Conservation (phyloP, 2,329 filamentous ascomycete genomes). For the Neopestalotiopsis rosae region DNA sequence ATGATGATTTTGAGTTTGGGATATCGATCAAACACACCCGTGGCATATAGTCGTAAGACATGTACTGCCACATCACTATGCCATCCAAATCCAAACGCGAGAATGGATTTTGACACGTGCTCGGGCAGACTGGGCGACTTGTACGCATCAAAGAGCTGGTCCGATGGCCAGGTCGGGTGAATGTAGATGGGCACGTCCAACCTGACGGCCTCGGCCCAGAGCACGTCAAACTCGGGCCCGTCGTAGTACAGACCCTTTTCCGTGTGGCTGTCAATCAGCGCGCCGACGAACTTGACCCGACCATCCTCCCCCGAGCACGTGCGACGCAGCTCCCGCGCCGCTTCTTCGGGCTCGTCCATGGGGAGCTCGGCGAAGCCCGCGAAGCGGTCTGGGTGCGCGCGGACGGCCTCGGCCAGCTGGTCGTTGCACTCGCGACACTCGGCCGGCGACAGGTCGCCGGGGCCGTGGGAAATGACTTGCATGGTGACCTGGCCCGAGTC, state of each 20-base stretch:
- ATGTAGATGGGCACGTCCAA: slow-evolving; percentile 50
- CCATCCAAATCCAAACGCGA: slow-evolving; percentile 52
- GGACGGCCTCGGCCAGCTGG: slow-evolving; percentile 17
- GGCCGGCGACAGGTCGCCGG: slow-evolving; percentile 11
- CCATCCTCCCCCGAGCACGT: slow-evolving; percentile 10
- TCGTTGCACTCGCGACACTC: slow-evolving; percentile 15
- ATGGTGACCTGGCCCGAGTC: slow-evolving; percentile 10
- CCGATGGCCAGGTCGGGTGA: slow-evolving; percentile 43
- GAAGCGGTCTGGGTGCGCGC: slow-evolving; percentile 1
- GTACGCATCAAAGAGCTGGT: slow-evolving; percentile 33
- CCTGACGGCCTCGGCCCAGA: slow-evolving; percentile 45
- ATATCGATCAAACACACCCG: slow-evolving; percentile 60
- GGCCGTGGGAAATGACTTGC: slow-evolving; percentile 19
- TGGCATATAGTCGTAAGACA: slow-evolving; percentile 53
- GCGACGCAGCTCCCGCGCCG: slow-evolving; percentile 17
- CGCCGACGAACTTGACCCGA: slow-evolving; percentile 15
- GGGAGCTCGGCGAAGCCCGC: slow-evolving; percentile 16
- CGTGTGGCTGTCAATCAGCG: slow-evolving; percentile 17
- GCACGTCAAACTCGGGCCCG: slow-evolving; percentile 44
- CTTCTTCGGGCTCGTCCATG: slow-evolving; percentile 13
- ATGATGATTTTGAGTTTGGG: slow-evolving; percentile 60
- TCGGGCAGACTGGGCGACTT: slow-evolving; percentile 35
- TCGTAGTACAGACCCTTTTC: slow-evolving; percentile 44
- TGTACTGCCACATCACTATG: slow-evolving; percentile 56
- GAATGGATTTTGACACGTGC: slow-evolving; percentile 39